Base-by-base conservation (phyloP, 148 eudicot species). In the Tetragonia tetragonoides region DNA sequence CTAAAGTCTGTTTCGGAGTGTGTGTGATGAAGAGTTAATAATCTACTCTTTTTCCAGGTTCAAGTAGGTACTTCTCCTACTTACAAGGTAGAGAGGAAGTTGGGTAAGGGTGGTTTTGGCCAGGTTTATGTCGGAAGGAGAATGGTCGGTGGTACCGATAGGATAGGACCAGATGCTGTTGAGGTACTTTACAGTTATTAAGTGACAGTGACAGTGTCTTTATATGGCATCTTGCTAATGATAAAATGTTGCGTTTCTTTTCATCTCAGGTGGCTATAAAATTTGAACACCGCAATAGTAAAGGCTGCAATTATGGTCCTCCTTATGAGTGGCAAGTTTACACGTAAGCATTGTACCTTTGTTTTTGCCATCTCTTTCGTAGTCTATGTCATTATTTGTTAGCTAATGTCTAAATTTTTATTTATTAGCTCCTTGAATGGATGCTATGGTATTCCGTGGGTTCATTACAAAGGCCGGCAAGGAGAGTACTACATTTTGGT, bases 251-350 rank as follows among this genome's bases (percentile, higher is more conserved):
- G 37, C 21, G 23, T 49, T 46, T 61, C 21, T 73, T 61, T 74
- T 75, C 70, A 62, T 54, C n/a, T 38, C 81, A 94, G 98, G 98
- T 94, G 75, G 97, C 97, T 21, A 81, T 94, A 71, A 94, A 94
- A 81, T 92, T 92, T 87, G 97, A 94, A 81, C 98, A 94, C 78
- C 91, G 97, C 47, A 94, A 89, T 74, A 94, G 98, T 70, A 94
- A 94, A 85, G 98, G 98, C 56, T 94, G 98, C 87, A 94, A 90
- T 79, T 92, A 92, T 83, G 97, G 94, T 68, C 98, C 98, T 81
- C 98, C 98, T n/a, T 94, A 92, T 79, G 98, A 94, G 87, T 94
- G 98, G 98, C 98, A 94, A 87, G 98, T 94, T 75, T 94, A 94
- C 93, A 94, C 78, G 98, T 94, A 87, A 83, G 88, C 39, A 42